Conservation (phyloP, 495 filamentous ascomycete species). For the Neurospora sp. region DNA sequence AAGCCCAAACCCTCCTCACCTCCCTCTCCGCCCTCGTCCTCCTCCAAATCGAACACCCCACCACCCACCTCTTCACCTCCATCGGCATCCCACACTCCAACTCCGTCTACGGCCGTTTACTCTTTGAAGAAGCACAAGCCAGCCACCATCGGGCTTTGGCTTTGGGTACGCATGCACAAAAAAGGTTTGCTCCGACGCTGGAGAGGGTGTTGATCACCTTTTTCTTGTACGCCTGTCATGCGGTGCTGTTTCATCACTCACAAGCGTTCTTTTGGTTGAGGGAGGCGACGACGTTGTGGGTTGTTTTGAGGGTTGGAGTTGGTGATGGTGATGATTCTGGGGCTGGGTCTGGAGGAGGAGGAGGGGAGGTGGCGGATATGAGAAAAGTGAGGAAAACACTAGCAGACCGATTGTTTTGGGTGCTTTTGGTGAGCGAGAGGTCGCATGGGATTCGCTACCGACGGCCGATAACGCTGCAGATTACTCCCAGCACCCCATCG, state of each 20-base stretch:
- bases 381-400: background rate
- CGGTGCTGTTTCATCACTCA: slow-evolving; percentile 50
- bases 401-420: slow-evolving; percentile 45
- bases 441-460: slow-evolving; percentile 66
- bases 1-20: slow-evolving; percentile 24
- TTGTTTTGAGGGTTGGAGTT: slow-evolving; percentile 27
- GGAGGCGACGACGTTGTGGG: slow-evolving; percentile 46
- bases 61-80: slow-evolving; percentile 1
- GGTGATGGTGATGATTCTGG: too few species aligned
- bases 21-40: slow-evolving; percentile 26
- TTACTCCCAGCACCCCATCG: slow-evolving; percentile 22
- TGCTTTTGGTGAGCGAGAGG: slow-evolving; percentile 53
- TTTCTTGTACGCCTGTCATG: slow-evolving; percentile 61
- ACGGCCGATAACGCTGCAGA: slow-evolving; percentile 51
- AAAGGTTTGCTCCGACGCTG: slow-evolving; percentile 36
- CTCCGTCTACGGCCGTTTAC: slow-evolving; percentile 18
- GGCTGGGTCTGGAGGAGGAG: too few species aligned
- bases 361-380: slow-evolving; percentile 9
- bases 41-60: slow-evolving; percentile 23
- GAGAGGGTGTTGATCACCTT: slow-evolving; percentile 55
- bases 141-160: slow-evolving; percentile 11
- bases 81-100: slow-evolving; percentile 7
- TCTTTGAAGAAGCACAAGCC: slow-evolving; percentile 19
- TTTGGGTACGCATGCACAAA: background rate
- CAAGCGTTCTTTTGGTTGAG: slow-evolving; percentile 53